A percentile compares a stretch with the other conserved stretches of the same genome.
phyloP scores from a whole-genome alignment of 345 rosid genomes.

The Salix dunnii region DNA sequence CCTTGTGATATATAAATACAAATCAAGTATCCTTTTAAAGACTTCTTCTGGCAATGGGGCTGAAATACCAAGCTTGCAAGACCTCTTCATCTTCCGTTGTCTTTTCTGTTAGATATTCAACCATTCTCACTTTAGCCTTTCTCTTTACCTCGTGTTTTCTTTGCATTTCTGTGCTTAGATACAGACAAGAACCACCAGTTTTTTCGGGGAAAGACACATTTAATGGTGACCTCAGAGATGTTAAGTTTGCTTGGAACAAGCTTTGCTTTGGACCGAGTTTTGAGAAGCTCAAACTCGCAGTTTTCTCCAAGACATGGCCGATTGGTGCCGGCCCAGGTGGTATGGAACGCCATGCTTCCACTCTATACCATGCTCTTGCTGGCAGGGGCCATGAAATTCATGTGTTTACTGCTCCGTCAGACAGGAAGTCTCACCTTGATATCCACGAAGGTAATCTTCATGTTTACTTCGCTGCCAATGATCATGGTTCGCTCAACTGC shows the following conservation, averaged over 20 bases:
- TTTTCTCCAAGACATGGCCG: constrained; percentile 76
- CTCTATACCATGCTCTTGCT: constrained; percentile 56
- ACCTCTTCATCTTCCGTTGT: constrained; percentile 29
- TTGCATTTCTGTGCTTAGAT: constrained; percentile 30
- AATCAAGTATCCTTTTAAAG: neutral
- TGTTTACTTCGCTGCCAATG: constrained; percentile 57
- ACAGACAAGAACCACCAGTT: neutral
- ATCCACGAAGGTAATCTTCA: constrained; percentile 50
- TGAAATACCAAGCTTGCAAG: constrained; percentile 37
- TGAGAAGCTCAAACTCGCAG: constrained; percentile 66
- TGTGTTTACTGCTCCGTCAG: constrained; percentile 65
- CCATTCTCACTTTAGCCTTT: constrained; percentile 30
- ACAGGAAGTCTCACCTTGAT: constrained; percentile 32
- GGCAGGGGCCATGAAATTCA: constrained; percentile 62
- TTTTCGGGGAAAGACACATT: constrained; percentile 10
- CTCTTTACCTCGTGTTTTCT: constrained; percentile 38
- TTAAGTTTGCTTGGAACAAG: constrained; percentile 59
- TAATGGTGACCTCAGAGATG: constrained; percentile 56
- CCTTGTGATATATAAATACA: neutral
- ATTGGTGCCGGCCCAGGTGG: constrained; percentile 59
- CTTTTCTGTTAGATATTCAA: constrained; percentile 28
- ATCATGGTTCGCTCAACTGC: constrained; percentile 51
- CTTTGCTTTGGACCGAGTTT: constrained; percentile 48
- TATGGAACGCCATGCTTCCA: constrained; percentile 70
- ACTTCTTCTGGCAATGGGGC: constrained; percentile 27